Percentiles rank a stretch among this genome's conserved stretches.
phyloP scores from a whole-genome alignment of 73 alveolate species.

The Tetrahymena thermophila region DNA sequence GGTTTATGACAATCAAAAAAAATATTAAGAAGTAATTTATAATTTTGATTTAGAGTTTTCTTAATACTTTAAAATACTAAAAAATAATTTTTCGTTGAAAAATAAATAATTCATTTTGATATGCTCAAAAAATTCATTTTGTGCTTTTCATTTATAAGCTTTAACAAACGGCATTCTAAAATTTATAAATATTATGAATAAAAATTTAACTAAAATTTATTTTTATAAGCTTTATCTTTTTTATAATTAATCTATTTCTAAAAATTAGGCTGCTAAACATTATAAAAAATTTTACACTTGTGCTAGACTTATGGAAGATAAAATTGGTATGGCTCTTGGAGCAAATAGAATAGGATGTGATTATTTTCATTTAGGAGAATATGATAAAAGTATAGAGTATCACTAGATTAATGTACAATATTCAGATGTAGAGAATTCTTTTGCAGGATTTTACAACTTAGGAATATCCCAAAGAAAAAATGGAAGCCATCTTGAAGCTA shows the following conservation, averaged over 20 bases:
- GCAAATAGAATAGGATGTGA: slow-evolving; percentile 92
- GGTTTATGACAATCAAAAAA: slow-evolving; percentile 88
- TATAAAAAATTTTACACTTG: slow-evolving; percentile 93
- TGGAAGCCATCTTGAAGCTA: slow-evolving; percentile 59
- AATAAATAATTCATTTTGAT: too few relatives aligned
- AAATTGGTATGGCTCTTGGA: slow-evolving; percentile 96
- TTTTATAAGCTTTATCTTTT: too few relatives aligned
- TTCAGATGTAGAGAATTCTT: slow-evolving; percentile 89
- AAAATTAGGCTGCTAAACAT: not conserved
- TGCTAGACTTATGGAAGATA: slow-evolving; percentile 95
- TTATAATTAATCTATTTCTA: not conserved
- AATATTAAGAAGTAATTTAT: slow-evolving; percentile 62
- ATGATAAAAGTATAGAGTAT: slow-evolving; percentile 83
- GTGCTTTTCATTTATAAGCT: too few relatives aligned
- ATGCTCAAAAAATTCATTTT: not conserved
- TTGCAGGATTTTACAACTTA: slow-evolving; percentile 91
- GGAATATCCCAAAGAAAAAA: slow-evolving; percentile 88
- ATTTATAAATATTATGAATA: too few relatives aligned
- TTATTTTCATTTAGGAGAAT: slow-evolving; percentile 78
- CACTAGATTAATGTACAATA: slow-evolving; percentile 85
- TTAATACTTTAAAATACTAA: not conserved
- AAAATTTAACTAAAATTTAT: too few relatives aligned
- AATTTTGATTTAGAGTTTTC: slow-evolving; percentile 27
- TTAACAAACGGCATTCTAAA: not conserved
- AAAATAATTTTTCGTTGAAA: too few relatives aligned